phyloP scores from a whole-genome alignment of 2,329 filamentous ascomycete genomes.

The Talaromyces funiculosus region DNA sequence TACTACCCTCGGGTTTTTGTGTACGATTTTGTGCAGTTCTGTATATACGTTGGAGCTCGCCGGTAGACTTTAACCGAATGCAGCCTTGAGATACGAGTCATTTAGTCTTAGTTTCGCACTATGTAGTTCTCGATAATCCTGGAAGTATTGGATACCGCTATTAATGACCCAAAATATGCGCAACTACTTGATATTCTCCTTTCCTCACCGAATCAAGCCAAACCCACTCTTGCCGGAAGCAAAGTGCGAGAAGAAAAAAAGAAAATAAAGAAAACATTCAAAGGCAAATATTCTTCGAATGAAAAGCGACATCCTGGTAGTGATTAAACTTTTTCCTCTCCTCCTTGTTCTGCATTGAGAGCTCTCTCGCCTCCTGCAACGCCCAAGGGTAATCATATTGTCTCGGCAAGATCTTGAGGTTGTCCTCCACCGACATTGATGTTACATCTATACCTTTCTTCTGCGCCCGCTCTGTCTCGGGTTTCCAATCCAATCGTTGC shows the following conservation, averaged over 20 bases:
- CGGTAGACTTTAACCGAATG: too few species aligned
- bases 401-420: constrained; percentile 11
- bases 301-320: constrained; percentile 28
- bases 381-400: constrained; percentile 28
- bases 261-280: too few species aligned
- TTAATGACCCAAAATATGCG: neutral
- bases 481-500: constrained; percentile 46
- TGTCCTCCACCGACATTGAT: constrained; percentile 20
- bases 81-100: too few species aligned
- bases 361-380: constrained; percentile 34
- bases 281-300: constrained; percentile 20
- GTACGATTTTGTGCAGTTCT: too few species aligned
- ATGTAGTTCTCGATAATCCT: neutral
- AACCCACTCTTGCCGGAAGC: neutral
- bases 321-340: constrained; percentile 22
- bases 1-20: too few species aligned
- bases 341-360: constrained; percentile 23
- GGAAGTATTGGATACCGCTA: neutral
- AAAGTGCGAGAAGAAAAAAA: neutral
- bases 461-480: constrained; percentile 15
- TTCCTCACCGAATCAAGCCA: neutral
- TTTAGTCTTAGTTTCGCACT: too few species aligned
- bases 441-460: constrained; percentile 15
- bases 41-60: too few species aligned
- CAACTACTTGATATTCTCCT: neutral